Conservation (phyloP, 2,329 filamentous ascomycete species). For the Apiospora sp. region DNA sequence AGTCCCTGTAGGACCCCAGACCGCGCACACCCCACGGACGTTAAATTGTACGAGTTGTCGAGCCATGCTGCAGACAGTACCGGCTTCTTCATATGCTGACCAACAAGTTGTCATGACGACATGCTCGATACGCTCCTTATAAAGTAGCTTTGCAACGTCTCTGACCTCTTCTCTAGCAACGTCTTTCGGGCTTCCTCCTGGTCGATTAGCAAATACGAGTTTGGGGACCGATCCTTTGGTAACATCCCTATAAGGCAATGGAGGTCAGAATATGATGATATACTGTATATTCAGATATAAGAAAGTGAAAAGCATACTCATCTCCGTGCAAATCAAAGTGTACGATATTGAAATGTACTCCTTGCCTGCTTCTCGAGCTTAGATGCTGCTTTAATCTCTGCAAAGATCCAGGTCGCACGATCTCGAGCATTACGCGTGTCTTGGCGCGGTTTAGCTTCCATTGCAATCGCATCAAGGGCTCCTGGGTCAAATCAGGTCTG, state of each 20-base stretch:
- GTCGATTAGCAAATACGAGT: neutral
- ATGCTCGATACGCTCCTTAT: neutral
- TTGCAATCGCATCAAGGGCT: slow-evolving; percentile 5
- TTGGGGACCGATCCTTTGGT: neutral
- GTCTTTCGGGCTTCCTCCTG: neutral
- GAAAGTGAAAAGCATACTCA: neutral
- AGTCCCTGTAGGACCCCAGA: neutral
- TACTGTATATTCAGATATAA: neutral
- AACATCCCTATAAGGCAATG: neutral
- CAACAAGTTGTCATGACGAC: slow-evolving; percentile 16
- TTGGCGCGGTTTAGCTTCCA: neutral
- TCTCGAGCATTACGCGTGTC: neutral
- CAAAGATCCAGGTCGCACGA: slow-evolving; percentile 9
- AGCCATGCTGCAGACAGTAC: neutral
- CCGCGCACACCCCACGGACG: slow-evolving; percentile 7
- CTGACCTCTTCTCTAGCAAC: neutral
- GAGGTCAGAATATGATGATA: neutral
- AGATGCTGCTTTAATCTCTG: neutral
- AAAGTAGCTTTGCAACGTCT: neutral
- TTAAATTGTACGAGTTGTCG: slow-evolving; percentile 13
- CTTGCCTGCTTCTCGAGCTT: neutral
- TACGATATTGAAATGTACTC: neutral
- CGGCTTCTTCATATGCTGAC: slow-evolving; percentile 15
- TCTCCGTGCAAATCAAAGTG: slow-evolving; percentile 18
- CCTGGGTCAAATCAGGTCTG: neutral